Percentiles rank a stretch among this genome's conserved stretches.
phyloP scores from a whole-genome alignment of 371 early-diverging fungal species.

The Vairimorpha ceranae region DNA sequence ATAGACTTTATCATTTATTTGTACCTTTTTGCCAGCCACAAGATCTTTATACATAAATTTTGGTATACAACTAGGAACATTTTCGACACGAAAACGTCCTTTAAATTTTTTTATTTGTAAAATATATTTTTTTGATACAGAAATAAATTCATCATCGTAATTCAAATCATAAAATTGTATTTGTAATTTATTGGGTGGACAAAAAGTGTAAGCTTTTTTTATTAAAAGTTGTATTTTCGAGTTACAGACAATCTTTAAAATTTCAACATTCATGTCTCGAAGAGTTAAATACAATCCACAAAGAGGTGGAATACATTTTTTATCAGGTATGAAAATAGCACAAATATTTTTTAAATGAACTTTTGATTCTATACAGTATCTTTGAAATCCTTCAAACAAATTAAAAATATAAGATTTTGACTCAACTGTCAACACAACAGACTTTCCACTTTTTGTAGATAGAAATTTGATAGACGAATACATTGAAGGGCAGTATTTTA shows the following conservation, averaged over 20 bases:
- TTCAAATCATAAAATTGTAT: slow-evolving; percentile 22
- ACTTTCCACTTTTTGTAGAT: slow-evolving; percentile 41
- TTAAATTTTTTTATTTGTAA: slow-evolving; percentile 30
- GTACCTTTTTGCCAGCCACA: slow-evolving; percentile 6
- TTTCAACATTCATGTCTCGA: slow-evolving; percentile 14
- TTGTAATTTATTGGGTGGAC: slow-evolving; percentile 14
- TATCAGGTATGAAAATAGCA: slow-evolving; percentile 41
- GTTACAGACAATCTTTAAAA: slow-evolving; percentile 30
- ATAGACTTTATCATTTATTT: slow-evolving; percentile 23
- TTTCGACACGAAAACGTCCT: slow-evolving; percentile 45
- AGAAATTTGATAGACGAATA: slow-evolving; percentile 24
- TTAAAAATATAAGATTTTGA: slow-evolving; percentile 46
- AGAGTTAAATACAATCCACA: slow-evolving; percentile 53
- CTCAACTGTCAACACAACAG: slow-evolving; percentile 36
- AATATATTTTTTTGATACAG: slow-evolving; percentile 17
- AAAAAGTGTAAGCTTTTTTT: slow-evolving; percentile 11
- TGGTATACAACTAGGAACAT: slow-evolving; percentile 47
- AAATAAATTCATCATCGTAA: neutral
- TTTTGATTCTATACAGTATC: slow-evolving; percentile 49
- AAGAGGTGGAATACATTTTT: slow-evolving; percentile 25
- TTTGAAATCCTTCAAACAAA: slow-evolving; percentile 59
- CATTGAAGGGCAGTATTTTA: neutral
- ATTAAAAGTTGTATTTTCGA: neutral
- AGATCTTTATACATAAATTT: slow-evolving; percentile 33
- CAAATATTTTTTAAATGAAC: slow-evolving; percentile 21